Conservation (phyloP, 148 eudicot species). For the Camellia sinensis region DNA sequence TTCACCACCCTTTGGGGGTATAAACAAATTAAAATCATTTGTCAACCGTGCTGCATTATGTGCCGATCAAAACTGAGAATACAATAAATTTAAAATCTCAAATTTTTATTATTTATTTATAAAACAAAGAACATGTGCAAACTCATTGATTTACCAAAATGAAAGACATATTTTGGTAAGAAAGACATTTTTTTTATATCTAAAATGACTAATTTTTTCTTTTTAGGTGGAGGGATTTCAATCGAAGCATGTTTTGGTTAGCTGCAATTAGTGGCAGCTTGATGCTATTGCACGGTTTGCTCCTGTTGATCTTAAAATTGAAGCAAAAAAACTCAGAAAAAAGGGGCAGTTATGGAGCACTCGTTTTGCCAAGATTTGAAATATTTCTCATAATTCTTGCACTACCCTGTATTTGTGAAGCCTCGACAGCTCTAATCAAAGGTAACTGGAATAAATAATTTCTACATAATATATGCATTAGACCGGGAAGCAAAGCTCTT, state of each 20-base stretch:
- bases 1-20: no score
- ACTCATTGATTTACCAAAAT: no score
- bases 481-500: conserved; percentile 1
- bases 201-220: conserved; percentile 11
- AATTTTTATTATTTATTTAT: not conserved
- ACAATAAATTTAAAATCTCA: not conserved
- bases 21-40: no score
- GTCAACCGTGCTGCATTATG: no score
- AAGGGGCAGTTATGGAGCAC: conserved; percentile 56
- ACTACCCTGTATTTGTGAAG: conserved; percentile 73
- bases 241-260: conserved; percentile 85
- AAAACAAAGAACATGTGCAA: no score
- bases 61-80: no score
- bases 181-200: not conserved
- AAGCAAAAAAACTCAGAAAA: conserved; percentile 42
- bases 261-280: conserved; percentile 66
- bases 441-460: conserved; percentile 32
- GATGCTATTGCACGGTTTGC: conserved; percentile 50
- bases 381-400: conserved; percentile 70
- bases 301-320: conserved; percentile 49
- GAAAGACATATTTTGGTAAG: not conserved
- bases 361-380: conserved; percentile 83
- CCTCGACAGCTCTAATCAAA: conserved; percentile 65
- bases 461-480: not conserved
- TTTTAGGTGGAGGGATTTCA: conserved; percentile 82